Evolutionary conservation across 176 grass and related monocot species (phyloP).

Genomic region (bread wheat (Triticum aestivum)): DNA sequence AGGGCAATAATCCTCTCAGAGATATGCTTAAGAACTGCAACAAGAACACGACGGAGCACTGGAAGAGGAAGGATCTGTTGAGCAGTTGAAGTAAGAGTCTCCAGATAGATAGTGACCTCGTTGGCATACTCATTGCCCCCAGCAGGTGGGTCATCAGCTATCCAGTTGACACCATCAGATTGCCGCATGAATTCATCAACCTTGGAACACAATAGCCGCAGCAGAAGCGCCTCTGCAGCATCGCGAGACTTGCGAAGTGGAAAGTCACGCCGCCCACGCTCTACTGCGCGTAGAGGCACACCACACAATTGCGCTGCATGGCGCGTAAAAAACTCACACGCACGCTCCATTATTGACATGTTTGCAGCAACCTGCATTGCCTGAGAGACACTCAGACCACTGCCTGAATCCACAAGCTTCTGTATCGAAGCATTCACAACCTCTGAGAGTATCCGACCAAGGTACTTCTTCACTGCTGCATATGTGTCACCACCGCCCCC

Average conservation of each 20-base stretch:
- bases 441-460: conserved; percentile 78
- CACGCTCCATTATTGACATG: conserved; percentile 94
- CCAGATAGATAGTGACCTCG: conserved; percentile 90
- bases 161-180: conserved; percentile 83
- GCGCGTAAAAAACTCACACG: conserved; percentile 86
- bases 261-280: conserved; percentile 73
- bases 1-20: conserved; percentile 76
- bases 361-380: conserved; percentile 97
- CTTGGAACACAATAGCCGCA: conserved; percentile 64
- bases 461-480: conserved; percentile 87
- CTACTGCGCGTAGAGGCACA: conserved; percentile 67
- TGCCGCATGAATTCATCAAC: conserved; percentile 74
- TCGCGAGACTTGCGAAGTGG: conserved; percentile 72
- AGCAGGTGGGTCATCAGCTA: conserved; percentile 68
- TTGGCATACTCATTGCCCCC: conserved; percentile 90
- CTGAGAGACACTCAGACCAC: conserved; percentile 77
- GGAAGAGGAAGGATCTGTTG: conserved; percentile 85
- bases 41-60: conserved; percentile 65
- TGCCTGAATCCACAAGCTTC: conserved; percentile 61
- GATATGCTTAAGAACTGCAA: conserved; percentile 69
- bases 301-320: conserved; percentile 90
- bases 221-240: conserved; percentile 64
- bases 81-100: conserved; percentile 78
- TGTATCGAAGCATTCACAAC: conserved; percentile 69
- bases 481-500: conserved; percentile 84